Conservation (phyloP, 768 basidiomycete genomes). For the Tephrocybe sp. region DNA sequence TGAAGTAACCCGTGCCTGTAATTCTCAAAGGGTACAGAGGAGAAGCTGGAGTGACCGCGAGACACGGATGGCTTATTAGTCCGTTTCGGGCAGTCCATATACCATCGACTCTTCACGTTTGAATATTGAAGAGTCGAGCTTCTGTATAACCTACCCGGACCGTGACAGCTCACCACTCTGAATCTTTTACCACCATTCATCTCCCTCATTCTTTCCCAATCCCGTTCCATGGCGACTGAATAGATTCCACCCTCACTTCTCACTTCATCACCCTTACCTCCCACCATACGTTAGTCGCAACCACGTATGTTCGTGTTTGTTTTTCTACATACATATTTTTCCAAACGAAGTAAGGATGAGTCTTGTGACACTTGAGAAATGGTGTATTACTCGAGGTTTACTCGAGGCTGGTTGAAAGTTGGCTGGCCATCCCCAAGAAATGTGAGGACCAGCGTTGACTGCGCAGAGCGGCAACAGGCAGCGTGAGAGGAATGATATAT, state of each 20-base stretch:
- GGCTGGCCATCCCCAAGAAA: background rate
- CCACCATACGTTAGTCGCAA: background rate
- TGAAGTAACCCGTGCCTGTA: constrained; percentile 17
- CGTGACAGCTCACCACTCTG: background rate
- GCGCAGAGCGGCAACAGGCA: background rate
- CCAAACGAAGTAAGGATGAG: too few species aligned
- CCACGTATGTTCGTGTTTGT: background rate
- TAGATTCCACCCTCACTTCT: background rate
- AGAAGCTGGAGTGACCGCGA: constrained; percentile 10
- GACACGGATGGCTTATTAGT: background rate
- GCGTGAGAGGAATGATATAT: too few species aligned
- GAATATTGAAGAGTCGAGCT: constrained; percentile 1
- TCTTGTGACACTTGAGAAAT: too few species aligned
- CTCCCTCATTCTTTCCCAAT: background rate
- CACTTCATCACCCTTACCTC: background rate
- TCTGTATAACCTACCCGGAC: background rate
- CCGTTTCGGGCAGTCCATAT: constrained; percentile 6
- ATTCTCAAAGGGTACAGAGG: background rate
- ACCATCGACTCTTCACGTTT: constrained; percentile 2
- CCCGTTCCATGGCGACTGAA: background rate
- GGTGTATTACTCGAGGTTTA: background rate
- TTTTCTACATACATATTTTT: too few species aligned
- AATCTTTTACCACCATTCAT: background rate
- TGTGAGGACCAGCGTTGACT: background rate
- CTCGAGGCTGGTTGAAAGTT: constrained; percentile 4